Base-by-base conservation (phyloP, 2,329 filamentous ascomycete genomes). In the Colletotrichum sidae region DNA sequence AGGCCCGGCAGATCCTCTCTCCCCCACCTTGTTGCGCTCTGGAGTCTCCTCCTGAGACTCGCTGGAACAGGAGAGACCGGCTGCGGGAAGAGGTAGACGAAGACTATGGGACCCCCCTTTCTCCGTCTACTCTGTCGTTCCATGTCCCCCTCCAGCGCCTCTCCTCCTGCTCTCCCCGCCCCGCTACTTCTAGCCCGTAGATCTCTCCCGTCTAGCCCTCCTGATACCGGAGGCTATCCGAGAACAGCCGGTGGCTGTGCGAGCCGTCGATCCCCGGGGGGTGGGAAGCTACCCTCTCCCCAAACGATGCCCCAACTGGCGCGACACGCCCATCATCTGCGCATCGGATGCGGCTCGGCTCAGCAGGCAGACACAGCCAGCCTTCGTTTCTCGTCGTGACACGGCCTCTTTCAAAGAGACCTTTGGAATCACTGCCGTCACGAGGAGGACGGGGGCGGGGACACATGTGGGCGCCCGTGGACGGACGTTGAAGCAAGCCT, bases 161-260 rank as follows among this genome's bases (percentile, higher is more conserved):
- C 60, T 34, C 38, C 58, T 47, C 41, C 34, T n/a, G 8, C 41
- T 45, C 50, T 47, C 62, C 57, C 62, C 51, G 57, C 51, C 62
- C 45, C 62, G 62, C 62, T 65, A 65, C 44, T 35, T 47, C 42
- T 49, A 59, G 60, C 35, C 37, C 51, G 62, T 55, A 61, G 57
- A 61, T 65, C 62, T 55, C 39, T 61, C 54, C 33, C 58, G 54
- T 10, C 41, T 59, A 50, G 35, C 25, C 25, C 25, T 25, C 25
- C 25, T 25, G 25, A 25, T 25, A 34, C 50, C 41, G 57, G 46
- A 65, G 34, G 46, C 57, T 38, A 42, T 46, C 51, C 46, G 41
- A 55, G 51, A 35, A 46, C 46, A 46, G 25, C 39, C 57, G 39
- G 57, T 61, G 56, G 57, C 56, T 51, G 49, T 60, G 56, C 55